Evolutionary conservation across 2,329 filamentous ascomycete genomes (phyloP), one percentile per base, ranked within the genome.

Genomic region (Penicillium sp.): DNA sequence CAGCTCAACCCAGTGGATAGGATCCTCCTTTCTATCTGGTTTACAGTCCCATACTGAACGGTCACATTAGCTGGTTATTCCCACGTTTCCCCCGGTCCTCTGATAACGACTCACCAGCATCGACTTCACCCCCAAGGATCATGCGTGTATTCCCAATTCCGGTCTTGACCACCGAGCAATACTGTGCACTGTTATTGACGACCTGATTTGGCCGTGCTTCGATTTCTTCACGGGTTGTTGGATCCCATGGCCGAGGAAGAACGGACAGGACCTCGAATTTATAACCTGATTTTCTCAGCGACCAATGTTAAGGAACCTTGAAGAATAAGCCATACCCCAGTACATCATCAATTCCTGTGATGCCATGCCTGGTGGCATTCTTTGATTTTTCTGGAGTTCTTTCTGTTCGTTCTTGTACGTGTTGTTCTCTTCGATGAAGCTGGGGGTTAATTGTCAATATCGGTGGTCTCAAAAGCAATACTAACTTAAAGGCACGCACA

Each of bases 351-450:
- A 79, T 55, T 94, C 89, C 49, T 89, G 86, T 0, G 89, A 83
- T 69, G 81, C 78, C 67, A 79, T 76, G 62, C 85, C 77, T 66
- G 82, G 75, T 57, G 79, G 76, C 56, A 77, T 73, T 49, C 71
- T 68, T 65, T 77, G 80, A 62, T 72, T 72, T 22, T 68, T 79
- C 73, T 92, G 87, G 29, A 80, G 77, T 57, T 78, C 74, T 61
- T 85, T 83, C 12, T 85, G 83, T 1, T 82, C 79, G 46, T 86
- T 76, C 67, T 92, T 93, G 68, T 87, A 87, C 15, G 78, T 78
- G 68, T 95, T 86, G 71, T 96, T 89, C 68, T 99, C 94, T 74
- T 99, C 94, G 61, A 99, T 89, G 75, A 93, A 97, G 55, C 90
- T 95, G 65, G 4, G 20, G 20, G 18, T 22, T 22, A 11, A n/a